phyloP scores from a whole-genome alignment of 148 eudicot genomes.

The Bassia scoparia region DNA sequence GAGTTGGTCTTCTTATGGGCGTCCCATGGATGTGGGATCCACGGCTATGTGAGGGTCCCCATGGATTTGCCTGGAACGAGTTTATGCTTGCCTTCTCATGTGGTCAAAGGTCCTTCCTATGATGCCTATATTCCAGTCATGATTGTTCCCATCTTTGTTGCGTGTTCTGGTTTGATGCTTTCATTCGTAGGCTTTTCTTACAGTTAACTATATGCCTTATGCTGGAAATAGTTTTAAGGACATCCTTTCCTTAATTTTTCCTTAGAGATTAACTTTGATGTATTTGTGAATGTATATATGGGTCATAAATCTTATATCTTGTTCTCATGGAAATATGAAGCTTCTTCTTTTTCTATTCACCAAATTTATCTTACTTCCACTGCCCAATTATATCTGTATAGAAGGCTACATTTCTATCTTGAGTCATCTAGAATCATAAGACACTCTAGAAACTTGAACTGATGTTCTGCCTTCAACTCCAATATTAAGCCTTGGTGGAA shows the following conservation, averaged over 20 bases:
- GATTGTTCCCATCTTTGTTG: slow-evolving; percentile 33
- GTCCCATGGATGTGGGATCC: slow-evolving; percentile 17
- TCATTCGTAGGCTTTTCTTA: slow-evolving; percentile 20
- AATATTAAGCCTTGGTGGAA: too few species aligned
- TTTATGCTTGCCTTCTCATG: slow-evolving; percentile 32
- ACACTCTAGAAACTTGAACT: too few species aligned
- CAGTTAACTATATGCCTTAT: background rate
- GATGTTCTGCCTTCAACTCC: too few species aligned
- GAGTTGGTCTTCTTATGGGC: slow-evolving; percentile 33
- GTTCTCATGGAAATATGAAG: too few species aligned
- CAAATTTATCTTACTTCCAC: too few species aligned
- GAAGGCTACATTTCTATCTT: too few species aligned
- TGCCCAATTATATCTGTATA: too few species aligned
- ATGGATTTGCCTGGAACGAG: slow-evolving; percentile 37
- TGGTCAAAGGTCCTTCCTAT: slow-evolving; percentile 27
- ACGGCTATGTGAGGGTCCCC: slow-evolving; percentile 30
- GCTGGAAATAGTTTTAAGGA: background rate
- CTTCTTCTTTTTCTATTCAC: too few species aligned
- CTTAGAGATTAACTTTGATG: background rate
- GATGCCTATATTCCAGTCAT: slow-evolving; percentile 28
- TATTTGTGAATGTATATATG: too few species aligned
- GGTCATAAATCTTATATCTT: too few species aligned
- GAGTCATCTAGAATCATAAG: too few species aligned
- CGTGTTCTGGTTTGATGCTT: slow-evolving; percentile 29
- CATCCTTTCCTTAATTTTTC: background rate